These are phyloP conservation scores for Hypoxylon sp. DNA, from an alignment of 2,329 filamentous ascomycete species.

Conservation along the genomic window DNA sequence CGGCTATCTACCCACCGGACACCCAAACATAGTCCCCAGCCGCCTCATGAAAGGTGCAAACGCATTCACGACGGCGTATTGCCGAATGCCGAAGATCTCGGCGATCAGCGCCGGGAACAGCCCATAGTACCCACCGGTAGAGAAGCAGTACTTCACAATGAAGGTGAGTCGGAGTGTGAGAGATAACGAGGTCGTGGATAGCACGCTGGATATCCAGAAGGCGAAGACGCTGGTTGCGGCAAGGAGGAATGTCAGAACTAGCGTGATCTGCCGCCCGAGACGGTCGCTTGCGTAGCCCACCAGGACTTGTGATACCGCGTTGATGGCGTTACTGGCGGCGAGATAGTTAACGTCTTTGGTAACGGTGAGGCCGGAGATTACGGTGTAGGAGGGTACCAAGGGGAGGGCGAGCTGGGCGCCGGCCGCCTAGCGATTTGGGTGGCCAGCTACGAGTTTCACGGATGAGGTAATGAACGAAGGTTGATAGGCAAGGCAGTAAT, in stretches of 20 bases:
- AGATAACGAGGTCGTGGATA: conserved; percentile 48
- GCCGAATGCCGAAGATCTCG: conserved; percentile 63
- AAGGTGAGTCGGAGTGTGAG: conserved; percentile 58
- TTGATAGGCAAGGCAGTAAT: no score
- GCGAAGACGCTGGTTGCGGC: conserved; percentile 55
- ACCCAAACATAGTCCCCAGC: conserved; percentile 60
- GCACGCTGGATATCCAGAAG: conserved; percentile 55
- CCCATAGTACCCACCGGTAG: conserved; percentile 60
- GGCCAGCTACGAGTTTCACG: not conserved
- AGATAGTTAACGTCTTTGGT: conserved; percentile 59
- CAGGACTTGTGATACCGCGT: conserved; percentile 59
- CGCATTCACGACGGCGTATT: conserved; percentile 62
- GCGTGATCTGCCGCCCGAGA: conserved; percentile 62
- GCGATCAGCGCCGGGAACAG: conserved; percentile 61
- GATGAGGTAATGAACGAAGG: not conserved
- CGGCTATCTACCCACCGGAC: conserved; percentile 59
- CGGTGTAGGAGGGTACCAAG: conserved; percentile 63
- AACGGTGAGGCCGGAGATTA: conserved; percentile 58
- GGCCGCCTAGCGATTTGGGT: conserved; percentile 54
- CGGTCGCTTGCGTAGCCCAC: conserved; percentile 62
- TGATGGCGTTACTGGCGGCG: conserved; percentile 61
- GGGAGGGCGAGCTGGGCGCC: conserved; percentile 62
- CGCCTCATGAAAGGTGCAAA: conserved; percentile 62
- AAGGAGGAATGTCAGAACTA: conserved; percentile 57
- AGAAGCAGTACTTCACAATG: conserved; percentile 59